A percentile compares a stretch with the other conserved stretches of the same genome.
phyloP scores from a whole-genome alignment of 2,329 filamentous ascomycete genomes.

The Seiridium unicorne region DNA sequence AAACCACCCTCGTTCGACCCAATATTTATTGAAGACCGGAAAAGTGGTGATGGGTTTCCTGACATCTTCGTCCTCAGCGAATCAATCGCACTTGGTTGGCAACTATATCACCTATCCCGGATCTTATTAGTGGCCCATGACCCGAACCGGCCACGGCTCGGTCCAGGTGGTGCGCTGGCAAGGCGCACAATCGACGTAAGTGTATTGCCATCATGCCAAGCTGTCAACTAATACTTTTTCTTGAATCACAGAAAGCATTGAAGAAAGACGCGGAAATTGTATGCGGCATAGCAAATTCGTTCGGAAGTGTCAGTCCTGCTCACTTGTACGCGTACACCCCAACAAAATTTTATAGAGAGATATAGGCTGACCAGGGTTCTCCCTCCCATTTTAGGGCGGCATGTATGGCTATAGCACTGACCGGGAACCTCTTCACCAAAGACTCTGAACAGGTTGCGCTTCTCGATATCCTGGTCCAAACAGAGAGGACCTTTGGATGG shows the following conservation, averaged over 20 bases:
- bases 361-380: not conserved
- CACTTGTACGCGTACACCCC: constrained; percentile 14
- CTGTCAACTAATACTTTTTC: not conserved
- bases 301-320: constrained; percentile 17
- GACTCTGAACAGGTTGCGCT: constrained; percentile 28
- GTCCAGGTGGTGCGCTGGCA: constrained; percentile 12
- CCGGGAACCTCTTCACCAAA: constrained; percentile 34
- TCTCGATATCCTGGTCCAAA: constrained; percentile 26
- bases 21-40: constrained; percentile 13
- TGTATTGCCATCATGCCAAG: not conserved
- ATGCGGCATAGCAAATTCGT: constrained; percentile 21
- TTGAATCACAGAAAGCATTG: constrained; percentile 14
- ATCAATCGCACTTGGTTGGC: constrained; percentile 19
- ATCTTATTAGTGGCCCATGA: constrained; percentile 24
- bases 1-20: constrained; percentile 23
- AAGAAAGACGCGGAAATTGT: constrained; percentile 22
- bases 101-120: constrained; percentile 26
- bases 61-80: constrained; percentile 24
- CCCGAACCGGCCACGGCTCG: constrained; percentile 20
- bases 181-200: constrained; percentile 8
- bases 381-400: constrained; percentile 8
- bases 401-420: constrained; percentile 22
- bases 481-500: constrained; percentile 21
- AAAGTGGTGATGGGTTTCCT: constrained; percentile 14
- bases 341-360: not conserved